Conservation (phyloP, 805 yeast species). For the Candida germanica region DNA sequence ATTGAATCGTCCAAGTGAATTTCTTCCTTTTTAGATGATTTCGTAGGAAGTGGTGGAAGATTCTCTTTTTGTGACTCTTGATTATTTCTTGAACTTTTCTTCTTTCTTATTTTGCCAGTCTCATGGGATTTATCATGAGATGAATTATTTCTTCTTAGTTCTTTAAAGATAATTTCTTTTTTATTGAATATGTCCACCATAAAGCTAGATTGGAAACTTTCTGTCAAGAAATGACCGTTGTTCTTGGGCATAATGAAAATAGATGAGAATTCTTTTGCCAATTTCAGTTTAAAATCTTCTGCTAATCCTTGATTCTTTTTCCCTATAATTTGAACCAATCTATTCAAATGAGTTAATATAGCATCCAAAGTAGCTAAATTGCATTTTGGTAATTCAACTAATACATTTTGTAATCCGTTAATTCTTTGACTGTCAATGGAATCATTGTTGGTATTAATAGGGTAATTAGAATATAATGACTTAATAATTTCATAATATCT, state of each 20-base stretch:
- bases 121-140: constrained; percentile 4
- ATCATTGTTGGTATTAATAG: constrained; percentile 34
- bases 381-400: constrained; percentile 64
- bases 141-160: constrained; percentile 42
- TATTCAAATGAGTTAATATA: constrained; percentile 67
- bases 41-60: neutral
- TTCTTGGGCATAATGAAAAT: constrained; percentile 14
- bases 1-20: constrained; percentile 1
- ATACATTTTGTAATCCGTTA: constrained; percentile 61
- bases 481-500: constrained; percentile 65
- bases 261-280: constrained; percentile 56
- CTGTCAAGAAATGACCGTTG: constrained; percentile 40
- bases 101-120: neutral
- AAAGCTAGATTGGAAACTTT: constrained; percentile 56
- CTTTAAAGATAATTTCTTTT: constrained; percentile 63
- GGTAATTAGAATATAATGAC: constrained; percentile 53
- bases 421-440: constrained; percentile 42
- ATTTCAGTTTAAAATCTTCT: constrained; percentile 38
- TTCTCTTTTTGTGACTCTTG: neutral
- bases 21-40: no score
- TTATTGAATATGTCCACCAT: constrained; percentile 59
- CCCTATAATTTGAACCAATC: constrained; percentile 52
- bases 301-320: constrained; percentile 35
- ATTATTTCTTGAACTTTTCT: neutral
- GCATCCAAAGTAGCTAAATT: constrained; percentile 80